phyloP scores from a whole-genome alignment of 2,329 filamentous ascomycete genomes.

The Ophiostoma quercus region DNA sequence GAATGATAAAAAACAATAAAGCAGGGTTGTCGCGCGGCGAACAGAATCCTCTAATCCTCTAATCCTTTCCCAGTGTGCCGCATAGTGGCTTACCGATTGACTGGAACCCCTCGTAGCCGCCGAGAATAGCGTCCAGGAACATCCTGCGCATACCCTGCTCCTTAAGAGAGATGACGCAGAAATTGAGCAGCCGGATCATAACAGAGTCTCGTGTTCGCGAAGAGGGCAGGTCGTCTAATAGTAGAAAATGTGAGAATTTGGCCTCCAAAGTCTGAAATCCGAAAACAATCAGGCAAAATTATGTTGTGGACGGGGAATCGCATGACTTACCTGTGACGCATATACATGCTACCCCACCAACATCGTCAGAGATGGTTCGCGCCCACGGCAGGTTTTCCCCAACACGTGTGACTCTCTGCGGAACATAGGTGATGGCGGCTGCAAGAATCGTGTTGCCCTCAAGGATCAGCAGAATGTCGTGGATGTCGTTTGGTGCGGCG shows the following conservation, averaged over 20 bases:
- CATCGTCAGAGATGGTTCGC: constrained; percentile 43
- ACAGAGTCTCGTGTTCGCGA: constrained; percentile 45
- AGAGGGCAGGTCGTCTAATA: constrained; percentile 41
- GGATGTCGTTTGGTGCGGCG: constrained; percentile 43
- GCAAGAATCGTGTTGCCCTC: constrained; percentile 48
- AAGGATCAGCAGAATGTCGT: constrained; percentile 51
- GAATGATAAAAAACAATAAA: neutral
- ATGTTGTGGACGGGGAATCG: neutral
- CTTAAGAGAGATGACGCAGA: constrained; percentile 45
- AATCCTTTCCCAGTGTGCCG: neutral
- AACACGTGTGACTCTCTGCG: constrained; percentile 42
- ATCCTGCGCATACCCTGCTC: constrained; percentile 49
- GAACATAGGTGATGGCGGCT: constrained; percentile 50
- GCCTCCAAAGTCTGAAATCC: neutral
- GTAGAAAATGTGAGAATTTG: neutral
- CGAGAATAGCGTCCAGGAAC: constrained; percentile 52
- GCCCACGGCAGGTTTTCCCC: constrained; percentile 54
- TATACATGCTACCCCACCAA: constrained; percentile 57
- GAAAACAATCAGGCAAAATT: neutral
- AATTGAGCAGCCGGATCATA: constrained; percentile 50
- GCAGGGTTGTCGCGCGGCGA: neutral
- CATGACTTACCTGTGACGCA: constrained; percentile 48
- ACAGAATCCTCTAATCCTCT: neutral
- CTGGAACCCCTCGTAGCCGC: constrained; percentile 46
- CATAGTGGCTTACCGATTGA: constrained; percentile 43